A percentile compares a stretch with the other conserved stretches of the same genome.
phyloP scores from a whole-genome alignment of 331 rosid genomes.

The Stylosanthes scabra region DNA sequence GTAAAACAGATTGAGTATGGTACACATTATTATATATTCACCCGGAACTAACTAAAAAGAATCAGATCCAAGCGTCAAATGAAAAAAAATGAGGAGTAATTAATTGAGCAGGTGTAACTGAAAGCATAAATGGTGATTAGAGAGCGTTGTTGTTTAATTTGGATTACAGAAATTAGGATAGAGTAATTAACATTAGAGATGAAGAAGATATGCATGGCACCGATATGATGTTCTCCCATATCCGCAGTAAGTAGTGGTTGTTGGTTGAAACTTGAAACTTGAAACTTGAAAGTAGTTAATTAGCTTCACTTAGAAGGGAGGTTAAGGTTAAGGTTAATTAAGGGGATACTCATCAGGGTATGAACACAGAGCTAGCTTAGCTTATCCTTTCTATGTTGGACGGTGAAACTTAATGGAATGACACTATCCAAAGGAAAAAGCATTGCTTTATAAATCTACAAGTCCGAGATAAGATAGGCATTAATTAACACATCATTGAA shows the following conservation, averaged over 20 bases:
- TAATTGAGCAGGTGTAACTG: not conserved
- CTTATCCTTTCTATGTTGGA: not conserved
- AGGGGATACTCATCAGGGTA: too few relatives aligned
- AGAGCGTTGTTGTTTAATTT: not conserved
- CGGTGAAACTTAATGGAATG: conserved; percentile 22
- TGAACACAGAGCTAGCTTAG: too few relatives aligned
- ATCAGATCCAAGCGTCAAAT: not conserved
- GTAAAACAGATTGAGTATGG: conserved; percentile 25
- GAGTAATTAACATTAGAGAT: not conserved
- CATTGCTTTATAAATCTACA: conserved; percentile 14
- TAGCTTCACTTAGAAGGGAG: conserved; percentile 62
- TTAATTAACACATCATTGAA: conserved; percentile 7
- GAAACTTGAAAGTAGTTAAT: not conserved
- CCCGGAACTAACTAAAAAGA: not conserved
- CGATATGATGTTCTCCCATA: not conserved
- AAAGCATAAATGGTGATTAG: too few relatives aligned
- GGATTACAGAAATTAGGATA: conserved; percentile 21
- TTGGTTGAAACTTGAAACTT: conserved; percentile 16
- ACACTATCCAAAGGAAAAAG: conserved; percentile 8
- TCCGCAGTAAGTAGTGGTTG: not conserved
- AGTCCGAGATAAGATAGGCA: conserved; percentile 5
- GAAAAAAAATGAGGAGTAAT: not conserved
- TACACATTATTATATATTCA: conserved; percentile 5
- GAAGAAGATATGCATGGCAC: not conserved
- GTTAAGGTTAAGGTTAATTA: not conserved